These are phyloP conservation scores for Sisymbrium irio DNA, from an alignment of 345 rosid genomes.

Conservation along the genomic window DNA sequence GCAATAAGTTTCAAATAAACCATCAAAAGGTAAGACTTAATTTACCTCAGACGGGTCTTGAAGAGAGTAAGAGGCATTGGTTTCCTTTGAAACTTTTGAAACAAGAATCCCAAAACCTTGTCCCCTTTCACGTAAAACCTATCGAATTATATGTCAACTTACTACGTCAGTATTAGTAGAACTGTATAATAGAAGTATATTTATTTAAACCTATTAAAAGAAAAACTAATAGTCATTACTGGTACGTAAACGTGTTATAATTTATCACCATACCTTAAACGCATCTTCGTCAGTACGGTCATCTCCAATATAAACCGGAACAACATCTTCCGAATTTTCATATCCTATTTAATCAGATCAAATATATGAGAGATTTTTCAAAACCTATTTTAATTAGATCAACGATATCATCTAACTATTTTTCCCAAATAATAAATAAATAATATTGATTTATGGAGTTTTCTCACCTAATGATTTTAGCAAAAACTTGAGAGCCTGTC, in stretches of 20 bases:
- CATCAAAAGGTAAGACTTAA: neutral
- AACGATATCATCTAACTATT: neutral
- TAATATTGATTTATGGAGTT: neutral
- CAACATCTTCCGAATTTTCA: constrained; percentile 57
- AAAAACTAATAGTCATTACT: neutral
- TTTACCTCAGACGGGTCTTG: constrained; percentile 81
- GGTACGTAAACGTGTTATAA: neutral
- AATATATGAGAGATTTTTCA: constrained; percentile 40
- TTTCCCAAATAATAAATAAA: neutral
- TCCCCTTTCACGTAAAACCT: constrained; percentile 72
- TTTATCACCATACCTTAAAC: constrained; percentile 54
- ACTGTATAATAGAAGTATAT: neutral
- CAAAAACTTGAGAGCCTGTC: constrained; percentile 86
- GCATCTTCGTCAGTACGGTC: constrained; percentile 97
- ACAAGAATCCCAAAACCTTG: constrained; percentile 93
- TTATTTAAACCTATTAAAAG: neutral
- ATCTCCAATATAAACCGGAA: constrained; percentile 92
- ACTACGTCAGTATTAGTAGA: neutral
- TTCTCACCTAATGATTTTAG: constrained; percentile 70
- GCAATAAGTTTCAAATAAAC: neutral
- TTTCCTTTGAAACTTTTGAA: constrained; percentile 81
- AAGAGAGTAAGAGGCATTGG: constrained; percentile 81
- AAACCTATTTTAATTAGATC: constrained; percentile 43
- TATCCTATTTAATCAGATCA: constrained; percentile 42
- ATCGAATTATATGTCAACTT: neutral